These are phyloP conservation scores for Mycena rebaudengoi DNA, from an alignment of 768 basidiomycete species.

Conservation along the genomic window DNA sequence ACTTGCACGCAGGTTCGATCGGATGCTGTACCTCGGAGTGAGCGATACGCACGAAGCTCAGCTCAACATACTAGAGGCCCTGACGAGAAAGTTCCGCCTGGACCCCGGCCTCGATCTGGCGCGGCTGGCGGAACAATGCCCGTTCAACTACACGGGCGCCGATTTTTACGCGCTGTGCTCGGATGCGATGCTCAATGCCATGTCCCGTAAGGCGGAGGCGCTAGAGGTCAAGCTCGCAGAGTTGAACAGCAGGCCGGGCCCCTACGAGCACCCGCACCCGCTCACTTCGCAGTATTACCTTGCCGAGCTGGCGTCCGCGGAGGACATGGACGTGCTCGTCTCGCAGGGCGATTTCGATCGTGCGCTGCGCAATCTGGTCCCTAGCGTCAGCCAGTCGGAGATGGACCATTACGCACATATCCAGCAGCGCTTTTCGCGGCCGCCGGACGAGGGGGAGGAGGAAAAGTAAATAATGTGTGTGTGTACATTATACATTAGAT, in stretches of 20 bases:
- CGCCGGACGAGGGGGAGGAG: neutral
- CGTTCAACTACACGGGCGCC: slow-evolving; percentile 96
- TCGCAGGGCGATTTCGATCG: slow-evolving; percentile 75
- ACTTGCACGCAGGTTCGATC: slow-evolving; percentile 80
- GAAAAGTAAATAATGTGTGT: neutral
- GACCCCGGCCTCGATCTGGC: slow-evolving; percentile 71
- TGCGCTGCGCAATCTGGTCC: slow-evolving; percentile 76
- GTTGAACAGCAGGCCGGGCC: slow-evolving; percentile 57
- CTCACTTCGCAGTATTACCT: slow-evolving; percentile 93
- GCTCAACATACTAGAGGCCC: slow-evolving; percentile 83
- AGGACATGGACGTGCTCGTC: slow-evolving; percentile 82
- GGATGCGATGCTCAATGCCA: slow-evolving; percentile 95
- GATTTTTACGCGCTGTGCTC: slow-evolving; percentile 98
- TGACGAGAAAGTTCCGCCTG: slow-evolving; percentile 92
- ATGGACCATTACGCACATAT: slow-evolving; percentile 85
- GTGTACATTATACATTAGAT: slow-evolving; percentile 15
- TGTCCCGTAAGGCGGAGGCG: slow-evolving; percentile 85
- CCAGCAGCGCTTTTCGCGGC: slow-evolving; percentile 69
- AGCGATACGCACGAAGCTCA: slow-evolving; percentile 88
- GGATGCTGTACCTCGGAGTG: slow-evolving; percentile 95
- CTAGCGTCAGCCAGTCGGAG: slow-evolving; percentile 86
- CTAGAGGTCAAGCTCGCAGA: slow-evolving; percentile 75
- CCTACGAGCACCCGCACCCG: slow-evolving; percentile 63
- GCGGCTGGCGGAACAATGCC: slow-evolving; percentile 74
- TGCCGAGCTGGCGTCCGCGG: slow-evolving; percentile 75